Conservation (phyloP, 768 basidiomycete species). For the Lyophyllum decastes region DNA sequence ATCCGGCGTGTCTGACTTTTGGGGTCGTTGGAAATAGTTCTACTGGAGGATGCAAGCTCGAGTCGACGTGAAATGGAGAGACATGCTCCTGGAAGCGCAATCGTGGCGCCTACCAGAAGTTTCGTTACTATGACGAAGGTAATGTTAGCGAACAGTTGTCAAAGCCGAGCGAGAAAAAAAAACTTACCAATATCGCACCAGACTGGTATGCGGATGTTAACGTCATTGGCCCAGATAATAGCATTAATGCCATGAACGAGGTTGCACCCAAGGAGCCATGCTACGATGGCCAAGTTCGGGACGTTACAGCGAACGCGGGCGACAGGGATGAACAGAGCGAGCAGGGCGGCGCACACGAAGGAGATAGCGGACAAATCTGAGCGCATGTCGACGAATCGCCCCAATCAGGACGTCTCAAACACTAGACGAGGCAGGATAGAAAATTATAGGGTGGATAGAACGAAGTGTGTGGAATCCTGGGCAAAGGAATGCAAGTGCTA, state of each 20-base stretch:
- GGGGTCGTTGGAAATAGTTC: conserved; percentile 31
- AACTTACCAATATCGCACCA: conserved; percentile 81
- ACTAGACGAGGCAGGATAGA: neutral
- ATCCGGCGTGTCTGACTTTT: conserved; percentile 40
- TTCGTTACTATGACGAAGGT: conserved; percentile 49
- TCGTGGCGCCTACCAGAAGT: conserved; percentile 48
- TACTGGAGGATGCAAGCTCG: conserved; percentile 51
- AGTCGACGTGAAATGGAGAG: conserved; percentile 58
- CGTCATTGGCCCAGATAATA: conserved; percentile 61
- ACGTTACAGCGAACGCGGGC: conserved; percentile 49
- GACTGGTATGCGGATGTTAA: conserved; percentile 42
- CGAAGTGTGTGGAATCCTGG: conserved; percentile 12
- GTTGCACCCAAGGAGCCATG: conserved; percentile 53
- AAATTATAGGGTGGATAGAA: conserved; percentile 11
- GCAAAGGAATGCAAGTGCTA: conserved; percentile 2
- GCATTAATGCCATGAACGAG: conserved; percentile 58
- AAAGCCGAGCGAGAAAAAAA: conserved; percentile 5
- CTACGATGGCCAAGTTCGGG: conserved; percentile 45
- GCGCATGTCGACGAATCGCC: conserved; percentile 28
- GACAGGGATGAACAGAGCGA: conserved; percentile 41
- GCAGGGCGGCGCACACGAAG: conserved; percentile 43
- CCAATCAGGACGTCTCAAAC: conserved; percentile 1
- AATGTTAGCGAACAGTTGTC: neutral
- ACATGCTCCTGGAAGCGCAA: conserved; percentile 61
- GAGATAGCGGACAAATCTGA: conserved; percentile 40